Base-by-base conservation (phyloP, 139 green algal species). In the Chlamydomonas sp. region DNA sequence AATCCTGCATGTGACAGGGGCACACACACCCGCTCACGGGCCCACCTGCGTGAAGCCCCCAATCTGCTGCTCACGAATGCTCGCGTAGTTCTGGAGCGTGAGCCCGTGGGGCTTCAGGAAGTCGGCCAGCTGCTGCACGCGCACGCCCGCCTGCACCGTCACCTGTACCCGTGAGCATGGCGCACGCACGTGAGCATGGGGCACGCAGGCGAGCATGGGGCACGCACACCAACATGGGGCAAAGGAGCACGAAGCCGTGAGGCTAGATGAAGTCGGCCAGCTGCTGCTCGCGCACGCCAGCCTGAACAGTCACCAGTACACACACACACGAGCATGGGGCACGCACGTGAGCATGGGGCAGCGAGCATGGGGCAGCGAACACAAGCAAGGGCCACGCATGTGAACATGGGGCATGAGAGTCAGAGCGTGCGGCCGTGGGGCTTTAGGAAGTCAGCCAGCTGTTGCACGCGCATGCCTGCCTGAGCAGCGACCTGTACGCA, bases 11-110 rank as follows among this genome's bases (percentile, higher is more conserved):
- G n/a, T n/a, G n/a, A n/a, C n/a, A n/a, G n/a, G n/a, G n/a, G n/a
- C n/a, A n/a, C n/a, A n/a, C n/a, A n/a, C n/a, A n/a, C 35, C 26
- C 58, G 4, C 5, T 10, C 28, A 48, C 38, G 16, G 35, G 48
- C 50, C 13, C 61, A 90, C 89, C 81, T 96, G 90, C 0, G 80
- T 94, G 79, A 96, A 96, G 26, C 92, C 92, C 3, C 89, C 92
- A 0, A 97, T 84, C 61, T 96, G 89, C 84, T 99, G 94, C 82
- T 99, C 94, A 22, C 87, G 76, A 30, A 99, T 96, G 62, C 81
- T 92, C 0, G 94, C 94, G 71, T 92, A 97, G 82, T 98, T 98
- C 74, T 95, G 83, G 57, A 99, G 87, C 6, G 86, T 95, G 5
- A 98, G 85, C 5, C 89, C 92, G 71, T 97, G 74, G 10, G 73